Percentiles rank a stretch among this genome's conserved stretches.
phyloP scores from a whole-genome alignment of 1,284 basidiomycete genomes.

The Fomitopsis betulina region DNA sequence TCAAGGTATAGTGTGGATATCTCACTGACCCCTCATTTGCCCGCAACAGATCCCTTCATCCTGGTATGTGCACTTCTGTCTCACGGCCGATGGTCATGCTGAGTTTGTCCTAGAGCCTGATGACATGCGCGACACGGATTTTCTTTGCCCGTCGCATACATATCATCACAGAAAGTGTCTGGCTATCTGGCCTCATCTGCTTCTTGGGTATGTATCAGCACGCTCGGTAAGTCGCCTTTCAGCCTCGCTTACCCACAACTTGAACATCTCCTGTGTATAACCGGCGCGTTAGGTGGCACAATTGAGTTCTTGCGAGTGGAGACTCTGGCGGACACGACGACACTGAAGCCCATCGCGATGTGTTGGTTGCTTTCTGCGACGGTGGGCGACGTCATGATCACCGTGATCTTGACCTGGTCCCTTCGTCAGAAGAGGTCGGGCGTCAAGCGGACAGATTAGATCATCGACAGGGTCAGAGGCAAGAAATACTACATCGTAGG shows the following conservation, averaged over 20 bases:
- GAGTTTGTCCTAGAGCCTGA: background rate
- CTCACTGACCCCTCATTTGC: background rate
- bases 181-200: background rate
- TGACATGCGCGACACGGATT: background rate
- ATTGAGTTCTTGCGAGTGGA: background rate
- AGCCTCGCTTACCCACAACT: background rate
- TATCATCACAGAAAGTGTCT: constrained; percentile 1
- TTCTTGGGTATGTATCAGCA: background rate
- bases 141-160: constrained; percentile 7
- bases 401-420: constrained; percentile 2
- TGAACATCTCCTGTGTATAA: background rate
- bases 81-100: background rate
- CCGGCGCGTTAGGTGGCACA: background rate
- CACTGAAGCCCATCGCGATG: background rate
- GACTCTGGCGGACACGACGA: background rate
- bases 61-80: background rate
- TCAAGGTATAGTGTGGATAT: background rate
- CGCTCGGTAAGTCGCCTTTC: background rate
- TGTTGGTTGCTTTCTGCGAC: background rate
- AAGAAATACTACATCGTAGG: background rate
- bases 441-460: background rate
- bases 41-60: constrained; percentile 1
- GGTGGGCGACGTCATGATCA: constrained; percentile 4
- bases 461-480: constrained; percentile 5
- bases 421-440: constrained; percentile 3